Evolutionary conservation across 768 basidiomycete species (phyloP).

Genomic region (Fomitopsis serialis): DNA sequence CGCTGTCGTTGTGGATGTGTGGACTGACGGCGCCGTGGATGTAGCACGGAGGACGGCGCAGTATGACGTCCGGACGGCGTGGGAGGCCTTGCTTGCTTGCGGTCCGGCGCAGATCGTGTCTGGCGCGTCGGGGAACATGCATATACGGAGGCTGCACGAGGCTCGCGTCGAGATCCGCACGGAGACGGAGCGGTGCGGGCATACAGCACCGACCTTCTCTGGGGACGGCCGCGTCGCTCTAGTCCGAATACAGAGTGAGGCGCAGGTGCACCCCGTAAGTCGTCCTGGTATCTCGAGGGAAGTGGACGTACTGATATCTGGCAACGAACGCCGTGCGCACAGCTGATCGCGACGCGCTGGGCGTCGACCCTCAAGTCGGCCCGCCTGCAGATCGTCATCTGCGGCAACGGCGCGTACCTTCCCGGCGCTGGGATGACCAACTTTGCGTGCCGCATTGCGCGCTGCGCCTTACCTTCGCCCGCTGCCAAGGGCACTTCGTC

Average conservation of each 20-base stretch:
- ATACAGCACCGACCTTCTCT: constrained; percentile 35
- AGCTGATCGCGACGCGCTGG: constrained; percentile 45
- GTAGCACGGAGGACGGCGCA: constrained; percentile 24
- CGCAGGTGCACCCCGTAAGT: constrained; percentile 32
- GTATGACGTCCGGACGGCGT: constrained; percentile 24
- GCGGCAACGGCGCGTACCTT: constrained; percentile 33
- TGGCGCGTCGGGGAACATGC: background rate
- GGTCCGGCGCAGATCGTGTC: constrained; percentile 25
- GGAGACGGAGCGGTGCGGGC: constrained; percentile 31
- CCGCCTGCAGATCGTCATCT: constrained; percentile 30
- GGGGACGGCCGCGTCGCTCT: constrained; percentile 40
- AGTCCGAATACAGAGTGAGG: constrained; percentile 34
- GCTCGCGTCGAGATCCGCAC: constrained; percentile 31
- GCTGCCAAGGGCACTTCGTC: background rate
- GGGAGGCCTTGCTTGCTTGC: constrained; percentile 25
- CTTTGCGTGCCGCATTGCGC: constrained; percentile 38
- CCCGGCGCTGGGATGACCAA: constrained; percentile 28
- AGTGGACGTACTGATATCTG: background rate
- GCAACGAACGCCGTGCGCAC: constrained; percentile 10
- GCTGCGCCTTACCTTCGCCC: constrained; percentile 23
- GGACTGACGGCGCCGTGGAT: background rate
- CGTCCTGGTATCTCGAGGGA: background rate
- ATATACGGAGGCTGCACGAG: constrained; percentile 25
- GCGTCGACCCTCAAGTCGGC: constrained; percentile 29
- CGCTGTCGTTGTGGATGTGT: background rate